These are phyloP conservation scores for Citrus maxima DNA, from an alignment of 345 rosid genomes.

Conservation along the genomic window DNA sequence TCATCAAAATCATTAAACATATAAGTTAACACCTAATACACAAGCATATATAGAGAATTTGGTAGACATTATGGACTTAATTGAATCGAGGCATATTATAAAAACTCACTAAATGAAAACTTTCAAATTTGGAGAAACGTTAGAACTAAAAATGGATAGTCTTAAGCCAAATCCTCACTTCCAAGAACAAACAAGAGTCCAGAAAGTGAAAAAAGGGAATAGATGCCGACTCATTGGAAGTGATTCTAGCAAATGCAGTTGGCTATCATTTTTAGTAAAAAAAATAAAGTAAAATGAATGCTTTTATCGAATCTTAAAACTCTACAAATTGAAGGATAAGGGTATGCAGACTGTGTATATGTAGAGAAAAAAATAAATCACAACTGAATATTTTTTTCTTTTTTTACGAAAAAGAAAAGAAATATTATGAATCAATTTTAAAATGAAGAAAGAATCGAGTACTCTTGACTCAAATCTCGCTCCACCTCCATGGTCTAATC, in stretches of 20 bases:
- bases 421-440: not conserved
- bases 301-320: not conserved
- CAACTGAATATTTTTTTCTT: not conserved
- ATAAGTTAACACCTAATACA: no score
- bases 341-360: not conserved
- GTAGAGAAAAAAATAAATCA: not conserved
- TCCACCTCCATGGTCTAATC: not conserved
- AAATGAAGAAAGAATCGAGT: no score
- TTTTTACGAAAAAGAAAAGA: not conserved
- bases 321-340: not conserved
- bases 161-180: no score
- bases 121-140: no score
- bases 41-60: no score
- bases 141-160: no score
- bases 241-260: no score
- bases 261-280: not conserved
- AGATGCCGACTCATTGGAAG: not conserved
- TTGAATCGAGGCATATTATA: no score
- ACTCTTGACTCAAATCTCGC: not conserved
- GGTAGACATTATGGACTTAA: no score
- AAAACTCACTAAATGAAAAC: no score
- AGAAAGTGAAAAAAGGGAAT: not conserved
- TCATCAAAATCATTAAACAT: no score
- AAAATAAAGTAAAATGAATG: no score
- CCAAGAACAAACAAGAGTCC: not conserved